phyloP scores from a whole-genome alignment of 495 filamentous ascomycete species.

The Haplographium delicatum region DNA sequence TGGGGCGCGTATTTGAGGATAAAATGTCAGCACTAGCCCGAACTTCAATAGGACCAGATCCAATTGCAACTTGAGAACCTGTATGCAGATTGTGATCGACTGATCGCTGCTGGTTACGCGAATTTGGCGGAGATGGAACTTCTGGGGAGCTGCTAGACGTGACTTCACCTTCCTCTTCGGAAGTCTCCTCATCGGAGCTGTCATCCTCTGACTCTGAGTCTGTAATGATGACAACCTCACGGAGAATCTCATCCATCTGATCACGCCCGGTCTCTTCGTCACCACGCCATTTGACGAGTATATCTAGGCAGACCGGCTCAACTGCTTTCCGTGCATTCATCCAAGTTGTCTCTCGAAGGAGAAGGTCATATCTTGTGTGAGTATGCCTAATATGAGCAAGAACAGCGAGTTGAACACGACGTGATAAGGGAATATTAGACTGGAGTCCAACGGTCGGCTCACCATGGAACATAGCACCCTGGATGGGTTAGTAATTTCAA shows the following conservation, averaged over 20 bases:
- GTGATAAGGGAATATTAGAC: constrained; percentile 57
- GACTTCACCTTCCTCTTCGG: constrained; percentile 26
- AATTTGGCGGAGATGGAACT: constrained; percentile 3
- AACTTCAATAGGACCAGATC: constrained; percentile 1
- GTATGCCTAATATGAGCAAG: constrained; percentile 80
- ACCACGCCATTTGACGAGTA: constrained; percentile 81
- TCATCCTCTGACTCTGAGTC: constrained; percentile 68
- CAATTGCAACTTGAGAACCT: neutral
- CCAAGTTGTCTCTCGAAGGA: constrained; percentile 60
- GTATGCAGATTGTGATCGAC: neutral
- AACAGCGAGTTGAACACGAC: constrained; percentile 76
- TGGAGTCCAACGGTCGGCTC: constrained; percentile 62
- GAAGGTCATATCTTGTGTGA: constrained; percentile 80
- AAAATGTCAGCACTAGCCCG: constrained; percentile 13
- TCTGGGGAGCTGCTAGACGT: constrained; percentile 21
- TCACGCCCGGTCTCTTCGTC: constrained; percentile 73
- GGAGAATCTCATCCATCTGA: constrained; percentile 72
- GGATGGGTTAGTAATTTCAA: constrained; percentile 15
- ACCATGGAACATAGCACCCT: constrained; percentile 27
- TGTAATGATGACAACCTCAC: constrained; percentile 76
- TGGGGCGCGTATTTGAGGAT: constrained; percentile 7
- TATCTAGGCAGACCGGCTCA: constrained; percentile 63
- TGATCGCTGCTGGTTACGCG: constrained; percentile 12
- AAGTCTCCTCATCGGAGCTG: constrained; percentile 16
- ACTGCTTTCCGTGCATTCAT: constrained; percentile 65